Evolutionary conservation across 75 land plant genomes (phyloP).

Genomic region (Cupressus sempervirens): DNA sequence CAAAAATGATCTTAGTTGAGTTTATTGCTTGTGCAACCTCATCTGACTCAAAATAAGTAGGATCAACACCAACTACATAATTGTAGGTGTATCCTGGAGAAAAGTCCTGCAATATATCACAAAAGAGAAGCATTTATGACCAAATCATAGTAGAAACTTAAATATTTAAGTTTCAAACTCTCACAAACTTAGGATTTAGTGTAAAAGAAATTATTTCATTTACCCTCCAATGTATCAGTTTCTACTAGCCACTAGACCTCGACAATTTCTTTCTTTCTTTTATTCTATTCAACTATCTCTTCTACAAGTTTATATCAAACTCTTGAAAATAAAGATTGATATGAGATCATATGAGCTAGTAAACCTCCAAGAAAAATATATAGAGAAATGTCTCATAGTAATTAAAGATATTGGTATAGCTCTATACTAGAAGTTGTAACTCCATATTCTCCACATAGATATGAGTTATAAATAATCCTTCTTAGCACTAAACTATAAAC

Average conservation of each 20-base stretch:
- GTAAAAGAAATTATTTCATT: not conserved
- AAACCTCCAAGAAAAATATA: not conserved
- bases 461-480: constrained; percentile 49
- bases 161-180: too few species aligned
- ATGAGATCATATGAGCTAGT: not conserved
- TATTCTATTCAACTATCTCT: constrained; percentile 40
- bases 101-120: too few species aligned
- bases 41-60: too few species aligned
- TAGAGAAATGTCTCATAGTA: not conserved
- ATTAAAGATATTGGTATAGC: constrained; percentile 17
- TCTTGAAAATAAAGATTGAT: constrained; percentile 24
- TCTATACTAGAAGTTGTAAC: constrained; percentile 44
- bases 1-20: too few species aligned
- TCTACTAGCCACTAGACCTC: constrained; percentile 39
- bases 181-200: not conserved
- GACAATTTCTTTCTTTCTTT: constrained; percentile 32
- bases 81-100: too few species aligned
- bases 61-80: too few species aligned
- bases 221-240: constrained; percentile 36
- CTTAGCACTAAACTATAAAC: constrained; percentile 44
- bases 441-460: constrained; percentile 49
- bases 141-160: too few species aligned
- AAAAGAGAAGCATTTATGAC: too few species aligned
- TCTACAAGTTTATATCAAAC: constrained; percentile 46
- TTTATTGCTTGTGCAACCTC: too few species aligned